These are phyloP conservation scores for Verticillium isaacii DNA, from an alignment of 2,329 filamentous ascomycete genomes.

Conservation along the genomic window DNA sequence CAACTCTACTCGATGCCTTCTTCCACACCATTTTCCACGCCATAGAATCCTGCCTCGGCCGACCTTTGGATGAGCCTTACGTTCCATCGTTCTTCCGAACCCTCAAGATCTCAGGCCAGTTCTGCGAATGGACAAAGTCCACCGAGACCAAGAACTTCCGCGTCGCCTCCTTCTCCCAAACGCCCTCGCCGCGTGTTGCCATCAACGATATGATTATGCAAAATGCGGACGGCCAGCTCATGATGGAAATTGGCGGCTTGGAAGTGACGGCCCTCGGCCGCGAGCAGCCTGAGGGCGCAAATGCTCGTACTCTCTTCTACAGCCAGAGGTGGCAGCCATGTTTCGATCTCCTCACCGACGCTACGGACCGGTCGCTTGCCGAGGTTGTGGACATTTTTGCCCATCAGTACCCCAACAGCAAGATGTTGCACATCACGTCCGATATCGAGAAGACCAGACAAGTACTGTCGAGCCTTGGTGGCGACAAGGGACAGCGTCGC, in stretches of 20 bases:
- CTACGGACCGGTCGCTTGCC: conserved; percentile 9
- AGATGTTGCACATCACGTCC: conserved; percentile 16
- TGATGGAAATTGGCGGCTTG: conserved; percentile 17
- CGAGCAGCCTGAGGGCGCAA: conserved; percentile 13
- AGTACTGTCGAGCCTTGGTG: conserved; percentile 10
- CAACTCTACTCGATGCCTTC: conserved; percentile 18
- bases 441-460: conserved; percentile 11
- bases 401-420: conserved; percentile 17
- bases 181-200: conserved; percentile 17
- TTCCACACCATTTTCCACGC: conserved; percentile 21
- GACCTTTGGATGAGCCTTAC: conserved; percentile 17
- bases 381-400: conserved; percentile 16
- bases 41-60: conserved; percentile 16
- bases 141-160: conserved; percentile 10
- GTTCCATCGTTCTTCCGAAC: conserved; percentile 18
- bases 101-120: conserved; percentile 15
- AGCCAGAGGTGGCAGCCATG: conserved; percentile 17
- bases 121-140: conserved; percentile 13
- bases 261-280: conserved; percentile 17
- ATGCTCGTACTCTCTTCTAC: conserved; percentile 17
- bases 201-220: conserved; percentile 18
- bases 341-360: conserved; percentile 15
- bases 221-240: conserved; percentile 12
- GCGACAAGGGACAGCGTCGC: conserved; percentile 12
- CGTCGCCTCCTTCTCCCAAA: conserved; percentile 16